Base-by-base conservation (phyloP, 257 asterid species). In the Vinca minor region DNA sequence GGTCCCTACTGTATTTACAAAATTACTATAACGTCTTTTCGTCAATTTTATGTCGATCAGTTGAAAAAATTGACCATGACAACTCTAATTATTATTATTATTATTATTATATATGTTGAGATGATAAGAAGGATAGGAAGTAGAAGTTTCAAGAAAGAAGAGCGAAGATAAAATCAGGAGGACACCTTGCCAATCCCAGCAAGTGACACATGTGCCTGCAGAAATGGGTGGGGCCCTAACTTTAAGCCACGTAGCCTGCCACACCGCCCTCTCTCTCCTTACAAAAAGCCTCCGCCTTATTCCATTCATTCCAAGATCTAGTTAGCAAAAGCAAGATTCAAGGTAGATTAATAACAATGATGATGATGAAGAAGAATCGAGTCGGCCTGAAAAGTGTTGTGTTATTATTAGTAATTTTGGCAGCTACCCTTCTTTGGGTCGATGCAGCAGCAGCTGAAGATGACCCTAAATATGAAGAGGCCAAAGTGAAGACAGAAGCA, bases 191-290 rank as follows among this genome's bases (percentile, higher is more conserved):
- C 3, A 14, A 15, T n/a, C 26, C 25, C 15, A 31, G 7, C 39
- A 2, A 18, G 29, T 6, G 44, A 63, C 56, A 63, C 44, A 29
- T 46, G 67, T 63, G 67, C 54, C 44, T 45, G 45, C 23, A 34
- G 38, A 3, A 34, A 34, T 3, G 4, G 26, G 21, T 31, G n/a
- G 10, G 29, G 8, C 18, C n/a, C n/a, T n/a, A n/a, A n/a, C n/a
- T n/a, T n/a, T n/a, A n/a, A 11, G 67, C 45, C 67, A 63, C 67
- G 67, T 63, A 29, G 67, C 57, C 18, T 12, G 34, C 67, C 21
- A n/a, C 67, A 62, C 54, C 66, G 66, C 38, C 66, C 2, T 14
- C 10, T 17, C 25, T 29, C 2, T 6, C 42, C 25, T 31, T 56
- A 29, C 23, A 29, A 31, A 29, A 18, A 34, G 11, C 21, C 36